Base-by-base conservation (phyloP, 768 basidiomycete genomes). In the Myochromella boudieri region DNA sequence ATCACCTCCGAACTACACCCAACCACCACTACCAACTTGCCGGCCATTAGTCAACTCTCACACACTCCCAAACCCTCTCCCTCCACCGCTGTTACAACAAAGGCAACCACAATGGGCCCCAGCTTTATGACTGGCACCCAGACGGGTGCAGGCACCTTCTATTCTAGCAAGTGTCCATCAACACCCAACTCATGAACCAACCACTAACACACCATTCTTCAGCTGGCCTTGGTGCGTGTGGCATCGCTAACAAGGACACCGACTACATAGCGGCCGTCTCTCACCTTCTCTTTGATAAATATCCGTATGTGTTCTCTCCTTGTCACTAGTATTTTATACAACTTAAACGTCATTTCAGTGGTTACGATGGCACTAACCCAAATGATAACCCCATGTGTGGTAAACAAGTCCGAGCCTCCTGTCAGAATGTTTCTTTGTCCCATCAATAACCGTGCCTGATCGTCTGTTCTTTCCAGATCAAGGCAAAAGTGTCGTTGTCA, bases 381-480 rank as follows among this genome's bases (percentile, higher is more conserved):
- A 92, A 91, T 64, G 58, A 52, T 45, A 91, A 93, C 69, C 87
- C 90, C 26, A 62, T 92, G 44, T 92, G 91, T 60, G 67, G 68
- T 54, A 72, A 65, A 57, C 53, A 66, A 44, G 66, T 86, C 44
- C 59, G 45, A 6, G 72, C 64, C 12, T 58, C 56, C 4, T 87
- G 87, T 86, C 66, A 62, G 74, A 15, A 17, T 8, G 7, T 20
- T 7, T 42, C 28, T 33, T 47, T 46, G 22, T 45, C 46, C 18
- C 9, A 4, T 48, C 34, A 41, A 15, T 42, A 28, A 36, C 9
- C 48, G 27, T 38, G 45, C 18, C 44, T 24, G 37, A 46, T 21
- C 24, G 8, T n/a, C 27, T 40, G 32, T 55, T 9, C 55, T 27
- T 40, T 52, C 33, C 52, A 87, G 86, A 80, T 57, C 24, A 71